A percentile compares a stretch with the other conserved stretches of the same genome.
Conservation (phyloP, 179 eudicot species). For the Heliamphora pulchella region DNA sequence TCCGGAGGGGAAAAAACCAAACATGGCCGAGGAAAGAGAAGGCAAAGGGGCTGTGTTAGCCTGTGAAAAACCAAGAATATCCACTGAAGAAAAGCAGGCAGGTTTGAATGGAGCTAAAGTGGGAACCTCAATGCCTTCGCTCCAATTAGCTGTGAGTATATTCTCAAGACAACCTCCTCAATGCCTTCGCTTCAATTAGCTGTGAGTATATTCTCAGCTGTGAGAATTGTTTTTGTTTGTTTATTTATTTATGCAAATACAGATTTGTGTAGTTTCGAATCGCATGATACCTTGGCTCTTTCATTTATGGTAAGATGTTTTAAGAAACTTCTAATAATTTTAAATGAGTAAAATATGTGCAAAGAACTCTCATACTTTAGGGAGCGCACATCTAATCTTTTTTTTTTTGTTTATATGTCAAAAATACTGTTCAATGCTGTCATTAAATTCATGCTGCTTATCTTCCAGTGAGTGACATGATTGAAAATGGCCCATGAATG, state of each 20-base stretch:
- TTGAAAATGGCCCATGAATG: not conserved
- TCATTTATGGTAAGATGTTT: not conserved
- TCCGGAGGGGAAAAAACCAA: constrained; percentile 24
- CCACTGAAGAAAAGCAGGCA: constrained; percentile 26
- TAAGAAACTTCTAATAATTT: not conserved
- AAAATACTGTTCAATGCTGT: not conserved
- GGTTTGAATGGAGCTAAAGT: constrained; percentile 24
- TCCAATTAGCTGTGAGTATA: constrained; percentile 36
- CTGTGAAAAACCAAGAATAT: constrained; percentile 25
- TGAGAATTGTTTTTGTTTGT: too few species aligned
- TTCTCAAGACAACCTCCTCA: constrained; percentile 19
- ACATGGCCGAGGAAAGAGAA: constrained; percentile 22
- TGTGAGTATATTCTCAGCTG: constrained; percentile 31
- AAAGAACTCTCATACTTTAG: not conserved
- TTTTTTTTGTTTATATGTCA: not conserved
- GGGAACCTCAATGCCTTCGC: constrained; percentile 32
- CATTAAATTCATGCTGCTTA: not conserved
- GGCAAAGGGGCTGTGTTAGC: constrained; percentile 27
- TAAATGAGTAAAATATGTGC: constrained; percentile 3
- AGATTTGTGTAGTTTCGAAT: not conserved
- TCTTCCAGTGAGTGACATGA: not conserved
- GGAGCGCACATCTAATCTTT: not conserved
- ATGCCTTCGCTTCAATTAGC: constrained; percentile 29
- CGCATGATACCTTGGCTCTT: not conserved
- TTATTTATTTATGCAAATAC: not conserved